These are phyloP conservation scores for Melanogaster broomeanus DNA, from an alignment of 768 basidiomycete species.

Conservation along the genomic window DNA sequence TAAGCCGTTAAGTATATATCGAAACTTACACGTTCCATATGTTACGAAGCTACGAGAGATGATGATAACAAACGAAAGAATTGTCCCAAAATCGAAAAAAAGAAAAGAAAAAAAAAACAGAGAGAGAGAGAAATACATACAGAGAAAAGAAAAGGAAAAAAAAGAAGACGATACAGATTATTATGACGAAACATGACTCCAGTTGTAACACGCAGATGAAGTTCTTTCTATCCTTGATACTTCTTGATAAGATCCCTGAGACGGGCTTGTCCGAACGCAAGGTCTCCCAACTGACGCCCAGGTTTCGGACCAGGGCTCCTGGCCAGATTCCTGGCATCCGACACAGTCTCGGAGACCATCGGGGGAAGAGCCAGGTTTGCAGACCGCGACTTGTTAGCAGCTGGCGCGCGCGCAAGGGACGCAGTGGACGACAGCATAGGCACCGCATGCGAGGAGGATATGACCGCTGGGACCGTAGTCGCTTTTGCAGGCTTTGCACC, in stretches of 20 bases:
- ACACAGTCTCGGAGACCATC: slow-evolving; percentile 35
- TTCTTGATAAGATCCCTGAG: slow-evolving; percentile 80
- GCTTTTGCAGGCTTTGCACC: slow-evolving; percentile 51
- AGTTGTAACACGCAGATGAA: neutral
- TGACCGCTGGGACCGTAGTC: slow-evolving; percentile 63
- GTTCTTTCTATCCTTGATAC: slow-evolving; percentile 52
- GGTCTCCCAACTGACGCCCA: slow-evolving; percentile 38
- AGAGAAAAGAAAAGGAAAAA: neutral
- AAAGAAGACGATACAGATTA: neutral
- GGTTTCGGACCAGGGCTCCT: slow-evolving; percentile 10
- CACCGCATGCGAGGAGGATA: slow-evolving; percentile 72
- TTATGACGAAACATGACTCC: neutral
- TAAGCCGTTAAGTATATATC: neutral
- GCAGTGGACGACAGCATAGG: slow-evolving; percentile 78
- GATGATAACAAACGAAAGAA: neutral
- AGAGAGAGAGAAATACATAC: neutral
- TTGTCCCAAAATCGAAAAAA: neutral
- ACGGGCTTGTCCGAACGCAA: slow-evolving; percentile 77
- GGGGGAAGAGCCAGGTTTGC: slow-evolving; percentile 34
- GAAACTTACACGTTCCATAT: slow-evolving; percentile 11
- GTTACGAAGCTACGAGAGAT: neutral
- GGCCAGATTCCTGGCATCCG: slow-evolving; percentile 13
- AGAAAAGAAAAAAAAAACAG: neutral
- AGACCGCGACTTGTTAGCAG: slow-evolving; percentile 22
- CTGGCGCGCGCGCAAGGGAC: slow-evolving; percentile 59